Percentiles rank a stretch among this genome's conserved stretches.
Evolutionary conservation across 306 rosid genomes (phyloP).

Genomic region (Fragaria iinumae): DNA sequence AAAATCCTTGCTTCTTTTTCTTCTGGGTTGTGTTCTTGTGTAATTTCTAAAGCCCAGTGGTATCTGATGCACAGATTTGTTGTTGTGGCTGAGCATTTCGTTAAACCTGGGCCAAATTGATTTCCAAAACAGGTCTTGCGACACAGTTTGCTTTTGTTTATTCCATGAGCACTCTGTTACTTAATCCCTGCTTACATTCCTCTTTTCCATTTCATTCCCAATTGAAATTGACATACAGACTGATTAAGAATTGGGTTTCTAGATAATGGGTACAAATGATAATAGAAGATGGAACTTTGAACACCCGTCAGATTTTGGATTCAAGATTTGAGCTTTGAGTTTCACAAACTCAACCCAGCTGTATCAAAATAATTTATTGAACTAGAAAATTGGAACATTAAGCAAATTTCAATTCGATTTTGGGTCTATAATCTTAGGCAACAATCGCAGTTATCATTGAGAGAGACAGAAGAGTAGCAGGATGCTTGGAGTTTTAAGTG

Average conservation of each 20-base stretch:
- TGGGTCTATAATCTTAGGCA: too few species aligned
- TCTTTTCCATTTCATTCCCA: not conserved
- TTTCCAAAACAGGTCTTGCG: slow-evolving; percentile 18
- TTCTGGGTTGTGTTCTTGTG: not conserved
- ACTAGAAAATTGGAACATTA: too few species aligned
- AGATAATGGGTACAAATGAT: too few species aligned
- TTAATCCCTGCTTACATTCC: slow-evolving; percentile 16
- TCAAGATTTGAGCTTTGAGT: not conserved
- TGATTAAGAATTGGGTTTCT: not conserved
- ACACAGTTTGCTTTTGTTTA: not conserved
- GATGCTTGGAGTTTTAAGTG: too few species aligned
- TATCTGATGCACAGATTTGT: slow-evolving; percentile 17
- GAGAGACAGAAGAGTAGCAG: too few species aligned
- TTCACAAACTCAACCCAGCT: too few species aligned
- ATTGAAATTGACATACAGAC: not conserved
- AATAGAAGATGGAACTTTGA: not conserved
- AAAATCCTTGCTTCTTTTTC: not conserved
- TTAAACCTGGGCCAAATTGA: slow-evolving; percentile 11
- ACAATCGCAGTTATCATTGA: too few species aligned
- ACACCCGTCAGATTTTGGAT: not conserved
- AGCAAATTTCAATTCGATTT: too few species aligned
- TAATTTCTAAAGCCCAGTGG: not conserved
- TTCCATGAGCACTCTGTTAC: slow-evolving; percentile 8
- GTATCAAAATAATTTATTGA: too few species aligned
- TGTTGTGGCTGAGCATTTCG: slow-evolving; percentile 13